These are phyloP conservation scores for Nakazawaea wyomingensis DNA, from an alignment of 805 yeast genomes.

Conservation along the genomic window DNA sequence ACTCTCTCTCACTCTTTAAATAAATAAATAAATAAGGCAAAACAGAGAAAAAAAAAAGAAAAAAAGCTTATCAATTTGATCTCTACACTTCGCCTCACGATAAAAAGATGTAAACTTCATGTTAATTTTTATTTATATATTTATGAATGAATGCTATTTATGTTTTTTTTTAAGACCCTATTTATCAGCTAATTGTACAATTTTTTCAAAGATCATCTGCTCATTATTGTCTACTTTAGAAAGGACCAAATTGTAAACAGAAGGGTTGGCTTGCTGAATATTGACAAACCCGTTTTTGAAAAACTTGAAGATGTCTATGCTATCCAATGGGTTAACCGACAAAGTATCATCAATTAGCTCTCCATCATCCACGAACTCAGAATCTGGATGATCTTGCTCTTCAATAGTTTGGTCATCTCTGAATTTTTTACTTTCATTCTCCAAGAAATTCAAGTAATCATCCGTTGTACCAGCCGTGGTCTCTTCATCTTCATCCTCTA, in stretches of 20 bases:
- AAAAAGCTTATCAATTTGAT: background rate
- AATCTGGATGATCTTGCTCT: constrained; percentile 39
- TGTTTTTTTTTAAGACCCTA: background rate
- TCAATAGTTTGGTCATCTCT: constrained; percentile 28
- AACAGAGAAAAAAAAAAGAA: background rate
- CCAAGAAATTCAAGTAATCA: constrained; percentile 45
- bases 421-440: constrained; percentile 36
- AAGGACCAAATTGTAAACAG: constrained; percentile 8
- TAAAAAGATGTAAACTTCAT: too few relatives aligned
- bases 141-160: constrained; percentile 1
- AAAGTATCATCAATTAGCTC: constrained; percentile 80
- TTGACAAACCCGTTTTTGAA: constrained; percentile 50
- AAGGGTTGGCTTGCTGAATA: constrained; percentile 41
- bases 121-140: background rate
- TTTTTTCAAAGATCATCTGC: constrained; percentile 9
- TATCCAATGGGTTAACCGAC: constrained; percentile 74
- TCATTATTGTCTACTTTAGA: constrained; percentile 8
- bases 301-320: constrained; percentile 62
- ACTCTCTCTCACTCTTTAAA: too few relatives aligned
- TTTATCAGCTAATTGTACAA: constrained; percentile 8
- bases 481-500: constrained; percentile 22
- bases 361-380: constrained; percentile 37
- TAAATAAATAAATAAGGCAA: too few relatives aligned
- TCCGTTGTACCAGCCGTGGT: constrained; percentile 27
- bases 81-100: too few relatives aligned